A percentile compares a stretch with the other conserved stretches of the same genome.
Evolutionary conservation across 1,139 yeast species (phyloP).

Genomic region (Meyerozyma athensensis): DNA sequence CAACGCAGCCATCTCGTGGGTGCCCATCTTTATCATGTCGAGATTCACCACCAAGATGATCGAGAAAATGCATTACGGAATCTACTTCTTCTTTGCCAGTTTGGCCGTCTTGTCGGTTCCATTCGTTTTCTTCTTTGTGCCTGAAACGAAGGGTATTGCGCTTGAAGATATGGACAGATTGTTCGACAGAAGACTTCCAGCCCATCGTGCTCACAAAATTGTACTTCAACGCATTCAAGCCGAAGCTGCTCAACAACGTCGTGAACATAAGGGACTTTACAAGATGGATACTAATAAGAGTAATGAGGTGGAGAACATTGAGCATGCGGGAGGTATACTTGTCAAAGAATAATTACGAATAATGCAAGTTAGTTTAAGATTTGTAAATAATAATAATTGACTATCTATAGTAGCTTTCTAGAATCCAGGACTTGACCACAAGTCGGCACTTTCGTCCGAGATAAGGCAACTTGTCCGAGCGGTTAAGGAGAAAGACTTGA

Average conservation of each 20-base stretch:
- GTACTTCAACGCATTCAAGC: constrained; percentile 20
- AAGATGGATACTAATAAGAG: constrained; percentile 17
- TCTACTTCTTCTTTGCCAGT: constrained; percentile 37
- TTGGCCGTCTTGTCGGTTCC: constrained; percentile 30
- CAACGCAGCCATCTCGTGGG: constrained; percentile 41
- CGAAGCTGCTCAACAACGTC: constrained; percentile 16
- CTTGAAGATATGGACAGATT: constrained; percentile 44
- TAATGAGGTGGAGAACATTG: constrained; percentile 14
- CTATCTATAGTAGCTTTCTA: too few relatives aligned
- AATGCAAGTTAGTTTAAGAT: background rate
- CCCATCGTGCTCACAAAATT: constrained; percentile 25
- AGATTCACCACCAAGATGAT: constrained; percentile 38
- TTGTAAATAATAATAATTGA: too few relatives aligned
- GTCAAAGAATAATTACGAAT: background rate
- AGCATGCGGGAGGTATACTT: constrained; percentile 7
- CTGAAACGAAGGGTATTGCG: constrained; percentile 39
- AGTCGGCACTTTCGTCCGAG: background rate
- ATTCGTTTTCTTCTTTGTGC: constrained; percentile 32
- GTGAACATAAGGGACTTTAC: constrained; percentile 13
- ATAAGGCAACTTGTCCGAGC: constrained; percentile 50
- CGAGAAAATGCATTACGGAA: constrained; percentile 34
- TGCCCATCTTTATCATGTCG: constrained; percentile 39
- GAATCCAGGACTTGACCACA: too few relatives aligned
- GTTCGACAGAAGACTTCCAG: constrained; percentile 25
- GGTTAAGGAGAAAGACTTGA: constrained; percentile 57